These are phyloP conservation scores for Amaranthus palmeri DNA, from an alignment of 148 eudicot species.

Conservation along the genomic window DNA sequence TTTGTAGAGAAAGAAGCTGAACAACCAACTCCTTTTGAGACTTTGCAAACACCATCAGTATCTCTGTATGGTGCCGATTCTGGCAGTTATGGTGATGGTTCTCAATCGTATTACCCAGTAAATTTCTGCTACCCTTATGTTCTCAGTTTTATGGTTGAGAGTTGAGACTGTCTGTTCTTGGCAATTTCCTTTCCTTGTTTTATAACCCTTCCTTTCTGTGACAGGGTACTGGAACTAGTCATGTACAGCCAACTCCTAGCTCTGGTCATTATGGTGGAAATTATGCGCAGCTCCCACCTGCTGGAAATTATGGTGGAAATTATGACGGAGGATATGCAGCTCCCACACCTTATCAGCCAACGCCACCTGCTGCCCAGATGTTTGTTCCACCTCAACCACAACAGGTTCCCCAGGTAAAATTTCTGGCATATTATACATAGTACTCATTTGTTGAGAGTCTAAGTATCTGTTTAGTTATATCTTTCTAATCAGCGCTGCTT, in stretches of 20 bases:
- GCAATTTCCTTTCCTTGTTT: neutral
- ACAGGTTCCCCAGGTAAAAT: conserved; percentile 54
- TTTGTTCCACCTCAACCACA: conserved; percentile 67
- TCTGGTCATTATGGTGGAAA: conserved; percentile 42
- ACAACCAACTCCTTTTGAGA: conserved; percentile 33
- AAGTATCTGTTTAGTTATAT: too few species aligned
- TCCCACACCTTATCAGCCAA: conserved; percentile 50
- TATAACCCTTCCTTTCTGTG: neutral
- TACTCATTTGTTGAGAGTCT: neutral
- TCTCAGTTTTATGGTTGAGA: neutral
- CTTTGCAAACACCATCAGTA: conserved; percentile 33
- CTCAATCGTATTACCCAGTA: conserved; percentile 62
- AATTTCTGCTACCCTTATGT: conserved; percentile 4
- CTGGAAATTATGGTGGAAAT: conserved; percentile 42
- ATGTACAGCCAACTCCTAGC: conserved; percentile 36
- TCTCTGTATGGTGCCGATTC: conserved; percentile 42
- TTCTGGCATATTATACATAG: neutral
- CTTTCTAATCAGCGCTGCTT: too few species aligned
- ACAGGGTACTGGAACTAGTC: conserved; percentile 40
- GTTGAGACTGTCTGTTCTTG: too few species aligned
- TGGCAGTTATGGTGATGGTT: conserved; percentile 32
- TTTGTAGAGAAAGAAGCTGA: conserved; percentile 49
- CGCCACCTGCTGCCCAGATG: conserved; percentile 36
- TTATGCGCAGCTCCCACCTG: conserved; percentile 51
- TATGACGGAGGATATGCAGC: conserved; percentile 35